Conservation (phyloP, 1,139 yeast species). For the Yamadazyma oceani region DNA sequence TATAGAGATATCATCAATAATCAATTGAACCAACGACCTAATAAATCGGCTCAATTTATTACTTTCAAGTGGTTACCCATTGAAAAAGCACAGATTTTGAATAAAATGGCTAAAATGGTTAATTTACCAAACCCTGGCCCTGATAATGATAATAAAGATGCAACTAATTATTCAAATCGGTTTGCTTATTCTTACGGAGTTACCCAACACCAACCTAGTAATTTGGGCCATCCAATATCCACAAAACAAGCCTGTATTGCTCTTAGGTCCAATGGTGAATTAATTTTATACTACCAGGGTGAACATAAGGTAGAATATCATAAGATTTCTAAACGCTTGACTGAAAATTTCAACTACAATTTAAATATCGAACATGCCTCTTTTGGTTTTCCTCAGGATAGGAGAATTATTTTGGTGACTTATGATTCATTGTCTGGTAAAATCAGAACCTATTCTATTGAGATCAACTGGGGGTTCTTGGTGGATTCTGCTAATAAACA, state of each 20-base stretch:
- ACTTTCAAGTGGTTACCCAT: constrained; percentile 70
- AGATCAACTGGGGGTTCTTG: constrained; percentile 64
- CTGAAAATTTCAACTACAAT: constrained; percentile 10
- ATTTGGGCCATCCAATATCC: constrained; percentile 66
- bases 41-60: constrained; percentile 32
- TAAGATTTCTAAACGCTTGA: constrained; percentile 27
- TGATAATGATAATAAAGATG: constrained; percentile 4
- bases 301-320: constrained; percentile 61
- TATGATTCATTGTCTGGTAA: constrained; percentile 40
- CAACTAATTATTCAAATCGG: constrained; percentile 8
- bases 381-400: constrained; percentile 59
- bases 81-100: constrained; percentile 60
- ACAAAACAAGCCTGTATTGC: constrained; percentile 74
- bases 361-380: constrained; percentile 48
- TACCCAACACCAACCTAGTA: constrained; percentile 57
- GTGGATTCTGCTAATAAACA: constrained; percentile 49
- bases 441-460: constrained; percentile 48
- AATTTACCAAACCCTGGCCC: constrained; percentile 11
- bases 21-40: constrained; percentile 17
- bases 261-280: constrained; percentile 61
- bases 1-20: constrained; percentile 34
- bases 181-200: constrained; percentile 52
- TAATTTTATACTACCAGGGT: constrained; percentile 61
- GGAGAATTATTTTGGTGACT: constrained; percentile 48
- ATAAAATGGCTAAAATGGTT: constrained; percentile 48